Evolutionary conservation across 2,329 filamentous ascomycete genomes (phyloP).

Genomic region (Aspergillus quadricinctus): DNA sequence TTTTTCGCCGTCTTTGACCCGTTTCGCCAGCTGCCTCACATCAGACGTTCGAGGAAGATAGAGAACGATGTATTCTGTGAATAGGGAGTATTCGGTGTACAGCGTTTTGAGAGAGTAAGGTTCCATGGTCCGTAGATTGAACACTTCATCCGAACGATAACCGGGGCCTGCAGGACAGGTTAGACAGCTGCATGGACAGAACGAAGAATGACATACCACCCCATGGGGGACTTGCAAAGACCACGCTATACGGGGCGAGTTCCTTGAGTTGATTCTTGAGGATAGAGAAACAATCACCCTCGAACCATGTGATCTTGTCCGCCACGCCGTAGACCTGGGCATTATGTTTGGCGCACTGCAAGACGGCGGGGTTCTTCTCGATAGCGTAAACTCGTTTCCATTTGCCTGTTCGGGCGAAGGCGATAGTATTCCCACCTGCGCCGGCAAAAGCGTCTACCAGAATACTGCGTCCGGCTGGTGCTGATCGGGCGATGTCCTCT

Average conservation of each 20-base stretch:
- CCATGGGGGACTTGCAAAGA: slow-evolving; percentile 73
- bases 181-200: not conserved
- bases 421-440: slow-evolving; percentile 88
- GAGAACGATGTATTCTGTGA: slow-evolving; percentile 58
- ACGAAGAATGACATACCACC: slow-evolving; percentile 51
- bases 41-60: slow-evolving; percentile 85
- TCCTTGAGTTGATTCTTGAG: slow-evolving; percentile 51
- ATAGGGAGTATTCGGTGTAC: slow-evolving; percentile 55
- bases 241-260: slow-evolving; percentile 49
- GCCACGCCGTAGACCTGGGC: slow-evolving; percentile 77
- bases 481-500: slow-evolving; percentile 58
- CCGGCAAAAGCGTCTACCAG: slow-evolving; percentile 89
- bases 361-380: slow-evolving; percentile 73
- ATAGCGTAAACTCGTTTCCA: slow-evolving; percentile 86
- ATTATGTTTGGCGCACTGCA: slow-evolving; percentile 91
- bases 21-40: slow-evolving; percentile 67
- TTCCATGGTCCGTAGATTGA: slow-evolving; percentile 80
- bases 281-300: slow-evolving; percentile 79
- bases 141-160: slow-evolving; percentile 65
- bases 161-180: slow-evolving; percentile 48
- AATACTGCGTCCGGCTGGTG: slow-evolving; percentile 54
- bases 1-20: slow-evolving; percentile 48
- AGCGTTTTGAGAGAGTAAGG: slow-evolving; percentile 71
- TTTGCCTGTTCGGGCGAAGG: slow-evolving; percentile 75
- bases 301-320: slow-evolving; percentile 76